A percentile compares a stretch with the other conserved stretches of the same genome.
These are phyloP conservation scores for Sanghuangporus baumii DNA, from an alignment of 1,284 basidiomycete species.

Conservation along the genomic window DNA sequence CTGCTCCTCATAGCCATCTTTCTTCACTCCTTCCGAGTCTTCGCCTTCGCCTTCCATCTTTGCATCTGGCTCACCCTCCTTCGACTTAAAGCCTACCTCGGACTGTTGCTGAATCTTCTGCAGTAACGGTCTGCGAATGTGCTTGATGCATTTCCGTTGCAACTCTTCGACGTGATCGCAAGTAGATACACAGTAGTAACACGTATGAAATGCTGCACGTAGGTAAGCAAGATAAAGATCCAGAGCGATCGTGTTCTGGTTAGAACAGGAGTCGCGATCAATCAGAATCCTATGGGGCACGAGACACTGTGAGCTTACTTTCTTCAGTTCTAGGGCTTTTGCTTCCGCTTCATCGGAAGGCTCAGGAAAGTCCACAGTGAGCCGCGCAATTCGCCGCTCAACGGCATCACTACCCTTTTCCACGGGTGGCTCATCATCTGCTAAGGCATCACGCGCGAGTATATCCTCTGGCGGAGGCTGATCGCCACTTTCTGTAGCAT, in stretches of 20 bases:
- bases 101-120: conserved; percentile 33
- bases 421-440: conserved; percentile 50
- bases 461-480: conserved; percentile 37
- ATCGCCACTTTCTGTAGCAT: conserved; percentile 26
- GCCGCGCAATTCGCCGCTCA: conserved; percentile 69
- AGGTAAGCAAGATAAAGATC: conserved; percentile 84
- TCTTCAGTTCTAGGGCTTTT: conserved; percentile 57
- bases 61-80: conserved; percentile 35
- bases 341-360: conserved; percentile 57
- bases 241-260: conserved; percentile 65
- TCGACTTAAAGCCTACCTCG: conserved; percentile 29
- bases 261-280: conserved; percentile 14
- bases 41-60: conserved; percentile 26
- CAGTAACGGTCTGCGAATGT: conserved; percentile 70
- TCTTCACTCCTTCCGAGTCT: conserved; percentile 19
- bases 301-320: conserved; percentile 39
- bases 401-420: conserved; percentile 65
- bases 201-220: conserved; percentile 80
- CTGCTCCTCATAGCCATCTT: conserved; percentile 34
- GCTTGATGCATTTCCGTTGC: conserved; percentile 88
- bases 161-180: conserved; percentile 92
- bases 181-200: conserved; percentile 93
- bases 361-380: conserved; percentile 60
- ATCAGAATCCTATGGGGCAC: not conserved
- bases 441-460: conserved; percentile 41